phyloP scores from a whole-genome alignment of 768 basidiomycete genomes.

The Suillus hirtellus region DNA sequence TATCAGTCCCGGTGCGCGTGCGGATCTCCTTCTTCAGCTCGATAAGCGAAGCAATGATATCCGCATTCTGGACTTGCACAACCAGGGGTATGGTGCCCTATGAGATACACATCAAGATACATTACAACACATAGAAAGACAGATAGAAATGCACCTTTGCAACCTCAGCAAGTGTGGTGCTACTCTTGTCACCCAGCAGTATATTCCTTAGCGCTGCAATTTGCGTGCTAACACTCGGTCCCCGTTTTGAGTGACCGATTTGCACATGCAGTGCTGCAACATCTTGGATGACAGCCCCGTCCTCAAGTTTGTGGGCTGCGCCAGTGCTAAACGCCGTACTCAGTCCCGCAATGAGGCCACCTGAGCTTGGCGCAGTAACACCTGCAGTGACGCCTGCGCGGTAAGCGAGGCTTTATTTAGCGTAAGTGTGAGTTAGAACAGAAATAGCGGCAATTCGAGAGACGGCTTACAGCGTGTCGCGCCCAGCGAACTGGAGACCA shows the following conservation, averaged over 20 bases:
- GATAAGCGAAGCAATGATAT: conserved; percentile 78
- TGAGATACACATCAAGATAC: conserved; percentile 3
- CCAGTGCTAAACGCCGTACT: conserved; percentile 60
- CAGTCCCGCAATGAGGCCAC: conserved; percentile 55
- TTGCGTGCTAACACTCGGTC: conserved; percentile 73
- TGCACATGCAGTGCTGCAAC: conserved; percentile 62
- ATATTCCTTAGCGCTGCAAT: conserved; percentile 71
- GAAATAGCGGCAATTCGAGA: conserved; percentile 1
- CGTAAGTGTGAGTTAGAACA: conserved; percentile 17
- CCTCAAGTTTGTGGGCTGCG: conserved; percentile 52
- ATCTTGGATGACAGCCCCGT: conserved; percentile 61
- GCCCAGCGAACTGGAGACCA: conserved; percentile 67
- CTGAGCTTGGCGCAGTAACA: conserved; percentile 55
- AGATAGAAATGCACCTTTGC: conserved; percentile 37
- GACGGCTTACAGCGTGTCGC: conserved; percentile 50
- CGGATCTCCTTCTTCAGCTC: conserved; percentile 68
- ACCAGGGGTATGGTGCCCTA: conserved; percentile 77
- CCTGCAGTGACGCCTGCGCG: conserved; percentile 63
- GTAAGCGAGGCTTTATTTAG: conserved; percentile 67
- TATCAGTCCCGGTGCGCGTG: conserved; percentile 36
- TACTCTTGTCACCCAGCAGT: conserved; percentile 40
- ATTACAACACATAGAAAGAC: background rate
- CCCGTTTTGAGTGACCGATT: conserved; percentile 45
- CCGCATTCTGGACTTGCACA: conserved; percentile 72
- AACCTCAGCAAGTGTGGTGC: conserved; percentile 41